Conservation (phyloP, 1,284 basidiomycete genomes). For the Clitocybe nebularis region DNA sequence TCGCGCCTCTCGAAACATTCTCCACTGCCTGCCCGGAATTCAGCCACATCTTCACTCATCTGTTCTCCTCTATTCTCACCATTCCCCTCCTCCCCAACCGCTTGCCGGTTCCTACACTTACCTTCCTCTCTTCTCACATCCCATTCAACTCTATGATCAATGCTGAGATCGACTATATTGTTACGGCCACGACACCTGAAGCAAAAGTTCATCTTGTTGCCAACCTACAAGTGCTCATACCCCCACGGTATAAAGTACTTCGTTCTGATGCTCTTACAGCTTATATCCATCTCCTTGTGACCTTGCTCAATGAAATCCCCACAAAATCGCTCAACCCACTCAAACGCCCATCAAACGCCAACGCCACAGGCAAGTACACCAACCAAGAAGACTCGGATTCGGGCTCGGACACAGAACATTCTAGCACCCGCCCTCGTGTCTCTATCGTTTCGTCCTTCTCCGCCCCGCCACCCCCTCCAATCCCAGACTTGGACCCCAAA, state of each 20-base stretch:
- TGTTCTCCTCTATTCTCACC: slow-evolving; percentile 51
- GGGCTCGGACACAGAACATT: slow-evolving; percentile 35
- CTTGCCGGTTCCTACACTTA: slow-evolving; percentile 51
- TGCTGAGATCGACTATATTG: too few relatives aligned
- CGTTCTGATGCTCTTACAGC: slow-evolving; percentile 38
- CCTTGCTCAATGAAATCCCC: slow-evolving; percentile 53
- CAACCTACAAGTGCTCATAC: slow-evolving; percentile 59
- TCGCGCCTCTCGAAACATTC: slow-evolving; percentile 34
- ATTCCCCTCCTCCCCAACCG: slow-evolving; percentile 68
- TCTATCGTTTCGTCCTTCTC: slow-evolving; percentile 36
- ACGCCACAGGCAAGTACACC: slow-evolving; percentile 15
- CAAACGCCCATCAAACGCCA: slow-evolving; percentile 14
- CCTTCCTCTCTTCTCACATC: slow-evolving; percentile 32
- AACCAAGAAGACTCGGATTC: slow-evolving; percentile 33
- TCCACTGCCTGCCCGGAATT: slow-evolving; percentile 28
- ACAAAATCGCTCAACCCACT: slow-evolving; percentile 46
- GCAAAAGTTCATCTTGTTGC: slow-evolving; percentile 57
- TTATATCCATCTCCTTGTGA: slow-evolving; percentile 52
- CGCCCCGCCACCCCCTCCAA: slow-evolving; percentile 9
- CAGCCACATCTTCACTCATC: slow-evolving; percentile 27
- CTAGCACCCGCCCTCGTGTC: slow-evolving; percentile 24
- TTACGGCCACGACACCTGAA: slow-evolving; percentile 21
- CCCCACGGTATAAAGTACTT: slow-evolving; percentile 35
- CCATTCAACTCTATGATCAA: too few relatives aligned
- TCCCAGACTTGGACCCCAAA: slow-evolving; percentile 48